These are phyloP conservation scores for Starmerella potacharoeniae DNA, from an alignment of 805 yeast genomes.

Conservation along the genomic window DNA sequence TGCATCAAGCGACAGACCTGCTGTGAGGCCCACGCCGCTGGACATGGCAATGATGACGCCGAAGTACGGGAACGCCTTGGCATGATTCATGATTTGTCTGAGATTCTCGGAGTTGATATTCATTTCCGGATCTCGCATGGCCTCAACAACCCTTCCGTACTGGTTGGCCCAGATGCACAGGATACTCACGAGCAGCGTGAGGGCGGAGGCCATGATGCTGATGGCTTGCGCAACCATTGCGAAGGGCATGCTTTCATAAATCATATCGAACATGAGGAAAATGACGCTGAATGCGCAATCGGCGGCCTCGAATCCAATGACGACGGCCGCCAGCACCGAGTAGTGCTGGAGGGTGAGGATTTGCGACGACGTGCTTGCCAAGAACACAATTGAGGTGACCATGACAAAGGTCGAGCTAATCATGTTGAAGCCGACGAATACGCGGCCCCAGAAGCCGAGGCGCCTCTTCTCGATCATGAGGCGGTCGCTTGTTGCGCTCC, in stretches of 20 bases:
- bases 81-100: constrained; percentile 1
- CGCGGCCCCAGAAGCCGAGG: constrained; percentile 10
- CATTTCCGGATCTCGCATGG: background rate
- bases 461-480: constrained; percentile 1
- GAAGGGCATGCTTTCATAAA: constrained; percentile 17
- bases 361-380: constrained; percentile 18
- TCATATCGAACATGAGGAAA: constrained; percentile 16
- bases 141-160: constrained; percentile 2
- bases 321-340: constrained; percentile 7
- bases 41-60: constrained; percentile 20
- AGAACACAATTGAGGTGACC: constrained; percentile 15
- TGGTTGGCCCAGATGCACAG: constrained; percentile 21
- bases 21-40: constrained; percentile 23
- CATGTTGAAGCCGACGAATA: constrained; percentile 8
- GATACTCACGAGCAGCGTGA: constrained; percentile 20
- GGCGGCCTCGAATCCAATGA: constrained; percentile 17
- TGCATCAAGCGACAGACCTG: constrained; percentile 19
- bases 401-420: constrained; percentile 9
- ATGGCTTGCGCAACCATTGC: constrained; percentile 23
- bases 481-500: background rate
- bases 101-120: background rate
- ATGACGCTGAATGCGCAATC: constrained; percentile 21
- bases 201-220: constrained; percentile 18
- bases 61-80: constrained; percentile 20
- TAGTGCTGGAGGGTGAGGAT: constrained; percentile 11